A percentile compares a stretch with the other conserved stretches of the same genome.
Evolutionary conservation across 2,329 filamentous ascomycete genomes (phyloP).

Genomic region (Alternaria sp.): DNA sequence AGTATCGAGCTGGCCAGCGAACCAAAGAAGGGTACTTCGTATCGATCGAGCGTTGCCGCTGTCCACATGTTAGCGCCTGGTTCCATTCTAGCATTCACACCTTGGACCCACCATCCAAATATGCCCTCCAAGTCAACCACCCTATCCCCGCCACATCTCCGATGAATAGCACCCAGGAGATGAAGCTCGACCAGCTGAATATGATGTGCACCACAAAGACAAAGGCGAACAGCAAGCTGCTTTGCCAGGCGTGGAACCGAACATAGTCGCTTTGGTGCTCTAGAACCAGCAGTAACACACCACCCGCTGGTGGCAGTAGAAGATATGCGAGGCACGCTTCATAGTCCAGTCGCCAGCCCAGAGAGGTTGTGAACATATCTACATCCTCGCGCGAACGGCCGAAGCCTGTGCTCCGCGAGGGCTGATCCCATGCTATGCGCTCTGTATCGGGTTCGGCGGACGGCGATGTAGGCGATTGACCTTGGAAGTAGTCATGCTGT

Average conservation of each 20-base stretch:
- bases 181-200: conserved; percentile 81
- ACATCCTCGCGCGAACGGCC: conserved; percentile 68
- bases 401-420: conserved; percentile 18
- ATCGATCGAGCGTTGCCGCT: conserved; percentile 71
- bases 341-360: conserved; percentile 85
- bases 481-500: conserved; percentile 50
- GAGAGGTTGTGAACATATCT: conserved; percentile 81
- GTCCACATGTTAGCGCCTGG: conserved; percentile 14
- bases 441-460: conserved; percentile 24
- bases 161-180: conserved; percentile 84
- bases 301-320: conserved; percentile 81
- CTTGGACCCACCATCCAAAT: conserved; percentile 72
- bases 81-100: not conserved
- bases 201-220: conserved; percentile 77
- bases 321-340: conserved; percentile 92
- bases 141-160: conserved; percentile 77
- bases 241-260: conserved; percentile 97
- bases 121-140: conserved; percentile 79
- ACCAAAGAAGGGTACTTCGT: conserved; percentile 87
- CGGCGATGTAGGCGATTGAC: conserved; percentile 4
- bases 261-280: conserved; percentile 98
- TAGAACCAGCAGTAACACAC: conserved; percentile 80
- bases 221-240: conserved; percentile 78
- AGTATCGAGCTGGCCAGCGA: conserved; percentile 85
- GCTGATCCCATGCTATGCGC: conserved; percentile 38